phyloP scores from a whole-genome alignment of 2,329 filamentous ascomycete genomes.

The Kalmusia sp. region DNA sequence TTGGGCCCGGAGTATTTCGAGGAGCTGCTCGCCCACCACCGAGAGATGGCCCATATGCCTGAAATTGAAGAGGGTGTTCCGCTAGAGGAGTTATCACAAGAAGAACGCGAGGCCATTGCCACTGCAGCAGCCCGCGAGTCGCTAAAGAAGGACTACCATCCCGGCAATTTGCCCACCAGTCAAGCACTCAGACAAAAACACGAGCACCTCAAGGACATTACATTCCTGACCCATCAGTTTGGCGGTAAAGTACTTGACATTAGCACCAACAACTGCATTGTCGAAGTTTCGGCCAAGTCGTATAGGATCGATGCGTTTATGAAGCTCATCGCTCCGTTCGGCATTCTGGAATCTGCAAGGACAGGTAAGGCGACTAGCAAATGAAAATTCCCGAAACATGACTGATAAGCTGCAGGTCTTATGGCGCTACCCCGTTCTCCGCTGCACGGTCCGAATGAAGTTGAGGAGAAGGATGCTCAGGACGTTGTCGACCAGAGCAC shows the following conservation, averaged over 20 bases:
- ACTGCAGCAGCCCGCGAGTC: slow-evolving; percentile 49
- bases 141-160: slow-evolving; percentile 78
- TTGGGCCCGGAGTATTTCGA: slow-evolving; percentile 98
- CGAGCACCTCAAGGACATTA: slow-evolving; percentile 95
- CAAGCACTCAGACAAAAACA: slow-evolving; percentile 96
- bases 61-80: slow-evolving; percentile 32
- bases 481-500: slow-evolving; percentile 95
- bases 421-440: slow-evolving; percentile 97
- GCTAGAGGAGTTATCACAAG: slow-evolving; percentile 35
- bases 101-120: slow-evolving; percentile 38
- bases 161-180: slow-evolving; percentile 81
- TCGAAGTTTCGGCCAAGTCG: slow-evolving; percentile 94
- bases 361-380: slow-evolving; percentile 63
- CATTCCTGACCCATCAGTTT: slow-evolving; percentile 96
- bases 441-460: slow-evolving; percentile 75
- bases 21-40: slow-evolving; percentile 92
- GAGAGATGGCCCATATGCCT: slow-evolving; percentile 75
- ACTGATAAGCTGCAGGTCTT: slow-evolving; percentile 61
- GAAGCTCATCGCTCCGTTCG: slow-evolving; percentile 92
- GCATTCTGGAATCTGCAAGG: slow-evolving; percentile 92
- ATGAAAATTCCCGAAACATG: slow-evolving; percentile 9
- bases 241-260: slow-evolving; percentile 98
- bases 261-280: slow-evolving; percentile 97
- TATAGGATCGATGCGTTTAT: slow-evolving; percentile 95
- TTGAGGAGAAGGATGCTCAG: slow-evolving; percentile 84